Evolutionary conservation across 305 asterid species (phyloP), one percentile per base, ranked within the genome.

Genomic region (Andrographis paniculata): DNA sequence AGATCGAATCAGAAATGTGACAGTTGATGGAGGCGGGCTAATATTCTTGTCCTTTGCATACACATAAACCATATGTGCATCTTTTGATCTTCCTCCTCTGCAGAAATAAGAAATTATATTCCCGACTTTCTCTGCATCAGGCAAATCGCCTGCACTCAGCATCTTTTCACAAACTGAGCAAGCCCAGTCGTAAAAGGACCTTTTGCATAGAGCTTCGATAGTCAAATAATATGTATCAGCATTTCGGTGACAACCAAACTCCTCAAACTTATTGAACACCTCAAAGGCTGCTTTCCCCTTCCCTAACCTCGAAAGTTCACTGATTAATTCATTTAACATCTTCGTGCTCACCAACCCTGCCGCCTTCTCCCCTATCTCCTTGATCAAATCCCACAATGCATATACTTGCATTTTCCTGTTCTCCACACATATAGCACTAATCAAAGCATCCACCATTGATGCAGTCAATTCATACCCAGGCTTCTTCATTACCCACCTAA

Each of bases 221-320:
- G 94, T 79, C 23, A 60, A 60, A 61, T 64, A 85, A 66, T 79
- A 85, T 14, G 97, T 74, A 56, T 89, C 78, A 9, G 78, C 70
- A 70, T 76, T 71, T 10, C 53, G 42, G 7, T 20, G 55, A 60
- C 85, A 82, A 18, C 80, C 87, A 57, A 85, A 78, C 27, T 82
- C 93, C 72, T 70, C 94, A 72, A 82, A 77, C 76, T 72, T 82
- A 61, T 62, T 79, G 63, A 84, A 85, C 38, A 82, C 79, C 21
- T 85, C 91, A 60, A 62, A 78, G 14, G 94, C 91, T 11, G 71
- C 85, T 62, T 88, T 79, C 42, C 74, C 93, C 48, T 79, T 78
- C 46, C 77, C 87, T 41, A 85, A 48, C 64, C 73, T 69, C 2
- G 84, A 67, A 53, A 79, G 72, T 56, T 57, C 58, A 11, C 76